phyloP scores from a whole-genome alignment of 805 yeast genomes.

The Candida golubevii region DNA sequence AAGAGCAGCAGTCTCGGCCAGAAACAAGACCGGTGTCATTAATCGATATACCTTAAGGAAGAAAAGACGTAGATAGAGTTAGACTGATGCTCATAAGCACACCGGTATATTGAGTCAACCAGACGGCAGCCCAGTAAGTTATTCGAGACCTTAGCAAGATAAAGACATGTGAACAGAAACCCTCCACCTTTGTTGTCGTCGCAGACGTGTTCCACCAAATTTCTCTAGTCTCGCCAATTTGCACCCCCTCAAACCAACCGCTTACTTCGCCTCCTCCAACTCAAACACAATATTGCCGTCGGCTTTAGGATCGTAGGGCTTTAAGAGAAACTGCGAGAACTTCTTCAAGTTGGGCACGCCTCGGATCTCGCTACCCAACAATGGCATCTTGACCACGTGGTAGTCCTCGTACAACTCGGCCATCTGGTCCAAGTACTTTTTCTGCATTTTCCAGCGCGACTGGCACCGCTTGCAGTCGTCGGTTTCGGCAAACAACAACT shows the following conservation, averaged over 20 bases:
- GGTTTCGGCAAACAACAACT: slow-evolving; percentile 79
- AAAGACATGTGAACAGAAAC: no score
- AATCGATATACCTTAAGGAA: no score
- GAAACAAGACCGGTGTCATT: no score
- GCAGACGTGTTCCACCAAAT: no score
- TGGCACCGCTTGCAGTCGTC: slow-evolving; percentile 87
- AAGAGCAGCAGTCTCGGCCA: no score
- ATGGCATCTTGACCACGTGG: slow-evolving; percentile 93
- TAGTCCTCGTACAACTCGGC: slow-evolving; percentile 95
- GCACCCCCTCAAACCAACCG: neutral
- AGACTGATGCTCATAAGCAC: no score
- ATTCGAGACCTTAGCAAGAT: no score
- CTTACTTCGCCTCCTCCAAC: slow-evolving; percentile 43
- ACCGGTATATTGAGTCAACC: no score
- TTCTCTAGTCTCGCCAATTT: no score
- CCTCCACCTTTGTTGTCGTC: no score
- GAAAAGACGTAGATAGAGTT: no score
- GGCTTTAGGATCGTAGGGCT: slow-evolving; percentile 69
- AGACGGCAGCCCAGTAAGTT: no score
- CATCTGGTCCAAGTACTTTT: slow-evolving; percentile 91
- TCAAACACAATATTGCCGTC: slow-evolving; percentile 52
- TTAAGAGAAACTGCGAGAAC: slow-evolving; percentile 76
- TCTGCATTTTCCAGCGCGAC: slow-evolving; percentile 93
- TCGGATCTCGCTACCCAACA: slow-evolving; percentile 91
- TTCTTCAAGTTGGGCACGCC: slow-evolving; percentile 81